phyloP scores from a whole-genome alignment of 2,329 filamentous ascomycete genomes.

The Cladophialophora carrionii region DNA sequence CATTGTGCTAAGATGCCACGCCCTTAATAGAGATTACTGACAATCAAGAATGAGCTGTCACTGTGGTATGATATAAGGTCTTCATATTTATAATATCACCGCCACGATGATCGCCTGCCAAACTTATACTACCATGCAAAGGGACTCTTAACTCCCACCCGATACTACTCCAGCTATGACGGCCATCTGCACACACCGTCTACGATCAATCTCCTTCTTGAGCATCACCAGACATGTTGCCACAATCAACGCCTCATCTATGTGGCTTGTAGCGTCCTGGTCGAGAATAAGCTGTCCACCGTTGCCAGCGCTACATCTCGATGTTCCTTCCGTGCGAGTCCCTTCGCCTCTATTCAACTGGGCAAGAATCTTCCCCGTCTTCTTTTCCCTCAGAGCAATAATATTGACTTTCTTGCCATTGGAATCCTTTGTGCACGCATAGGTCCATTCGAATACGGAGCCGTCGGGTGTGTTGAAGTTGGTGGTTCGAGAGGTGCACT shows the following conservation, averaged over 20 bases:
- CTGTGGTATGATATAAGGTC: background rate
- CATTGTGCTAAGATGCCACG: background rate
- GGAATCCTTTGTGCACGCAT: constrained; percentile 52
- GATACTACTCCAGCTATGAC: constrained; percentile 45
- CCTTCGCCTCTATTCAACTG: constrained; percentile 47
- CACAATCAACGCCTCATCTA: constrained; percentile 57
- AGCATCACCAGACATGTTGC: constrained; percentile 64
- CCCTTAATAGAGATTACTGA: background rate
- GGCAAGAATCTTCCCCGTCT: constrained; percentile 42
- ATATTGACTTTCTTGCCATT: constrained; percentile 40
- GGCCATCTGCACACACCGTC: constrained; percentile 57
- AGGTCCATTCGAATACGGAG: constrained; percentile 59
- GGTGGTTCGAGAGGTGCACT: constrained; percentile 54
- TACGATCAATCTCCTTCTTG: constrained; percentile 67
- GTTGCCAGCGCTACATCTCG: constrained; percentile 46
- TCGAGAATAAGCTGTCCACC: constrained; percentile 58
- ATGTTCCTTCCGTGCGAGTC: constrained; percentile 48
- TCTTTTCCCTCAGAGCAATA: constrained; percentile 37
- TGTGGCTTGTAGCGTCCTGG: constrained; percentile 43
- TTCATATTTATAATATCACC: background rate
- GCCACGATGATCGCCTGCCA: background rate
- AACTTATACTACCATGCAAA: background rate
- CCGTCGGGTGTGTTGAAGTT: constrained; percentile 55
- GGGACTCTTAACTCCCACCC: background rate
- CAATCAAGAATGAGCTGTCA: background rate